Evolutionary conservation across 345 rosid genomes (phyloP), one percentile per base, ranked within the genome.

Genomic region (Cochlearia excelsa): DNA sequence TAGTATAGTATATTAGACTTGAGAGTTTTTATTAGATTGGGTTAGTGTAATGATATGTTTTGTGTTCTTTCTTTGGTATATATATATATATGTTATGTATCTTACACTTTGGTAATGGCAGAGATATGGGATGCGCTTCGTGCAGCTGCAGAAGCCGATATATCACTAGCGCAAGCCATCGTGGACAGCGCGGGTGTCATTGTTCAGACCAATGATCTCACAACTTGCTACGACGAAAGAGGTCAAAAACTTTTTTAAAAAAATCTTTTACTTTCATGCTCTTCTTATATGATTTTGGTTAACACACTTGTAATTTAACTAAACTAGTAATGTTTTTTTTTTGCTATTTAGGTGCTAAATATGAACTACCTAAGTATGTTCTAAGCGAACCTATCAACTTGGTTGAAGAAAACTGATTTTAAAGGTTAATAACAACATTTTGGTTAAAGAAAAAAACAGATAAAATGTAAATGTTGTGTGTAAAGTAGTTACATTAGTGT

Each of bases 71-170:
- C 4, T 38, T 44, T 3, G 28, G 9, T 16, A 16, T 16, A 16
- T 16, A 16, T 16, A 16, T 16, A 16, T 16, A 16, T 16, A 16
- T 16, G 23, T 16, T 16, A 16, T 16, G 23, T 16, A 16, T 16
- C 23, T 16, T 16, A 16, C 23, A 16, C 23, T 16, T 16, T 16
- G 23, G 23, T 16, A 16, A 16, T 16, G 23, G 6, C 79, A 90
- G 96, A 87, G 80, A 84, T 90, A 53, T 90, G 97, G 97, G 94
- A 87, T 45, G 97, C 97, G 26, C 94, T 90, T 46, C 87, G 86
- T 6, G 97, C 84, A 66, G 97, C 97, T 2, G 82, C 87, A 8
- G 96, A 85, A 72, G 86, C 87, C 57, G 96, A 90, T 34, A 44
- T 82, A 45, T 47, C 68, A 48, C 84, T 82, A 69, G 90, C 91